Evolutionary conservation across 257 asterid genomes (phyloP).

Genomic region (Euphrasia confusa): DNA sequence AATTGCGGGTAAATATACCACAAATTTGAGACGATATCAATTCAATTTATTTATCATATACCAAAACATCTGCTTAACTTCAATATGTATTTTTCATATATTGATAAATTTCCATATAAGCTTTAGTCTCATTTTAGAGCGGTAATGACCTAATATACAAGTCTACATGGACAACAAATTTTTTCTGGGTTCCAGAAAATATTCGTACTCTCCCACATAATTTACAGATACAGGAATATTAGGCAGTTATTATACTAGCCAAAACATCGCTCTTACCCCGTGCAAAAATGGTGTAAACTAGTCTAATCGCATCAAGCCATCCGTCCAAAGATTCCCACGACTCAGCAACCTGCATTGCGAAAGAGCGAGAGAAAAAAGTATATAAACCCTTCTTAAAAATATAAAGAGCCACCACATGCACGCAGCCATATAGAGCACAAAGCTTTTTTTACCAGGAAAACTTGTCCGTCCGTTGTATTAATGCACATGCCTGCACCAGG

Average conservation of each 20-base stretch:
- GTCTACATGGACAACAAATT: conserved; percentile 35
- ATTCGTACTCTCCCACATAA: conserved; percentile 23
- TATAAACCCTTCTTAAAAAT: background rate
- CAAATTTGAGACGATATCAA: no score
- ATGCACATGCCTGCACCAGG: conserved; percentile 96
- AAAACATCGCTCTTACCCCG: conserved; percentile 92
- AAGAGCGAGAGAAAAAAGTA: background rate
- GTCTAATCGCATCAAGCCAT: conserved; percentile 95
- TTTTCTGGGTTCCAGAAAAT: conserved; percentile 20
- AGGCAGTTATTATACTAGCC: conserved; percentile 86
- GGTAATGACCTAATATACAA: conserved; percentile 42
- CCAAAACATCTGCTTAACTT: no score
- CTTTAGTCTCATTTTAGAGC: conserved; percentile 32
- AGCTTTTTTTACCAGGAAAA: conserved; percentile 56
- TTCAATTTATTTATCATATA: no score
- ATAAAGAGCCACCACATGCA: background rate
- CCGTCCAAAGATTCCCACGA: conserved; percentile 98
- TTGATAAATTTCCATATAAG: conserved; percentile 3
- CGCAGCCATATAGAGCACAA: conserved; percentile 7
- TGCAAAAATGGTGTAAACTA: conserved; percentile 89
- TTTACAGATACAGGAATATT: conserved; percentile 31
- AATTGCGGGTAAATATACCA: no score
- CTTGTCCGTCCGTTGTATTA: conserved; percentile 69
- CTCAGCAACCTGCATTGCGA: conserved; percentile 71
- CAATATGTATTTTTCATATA: no score